phyloP scores from a whole-genome alignment of 1,139 yeast species.

The Hyphopichia burtonii region DNA sequence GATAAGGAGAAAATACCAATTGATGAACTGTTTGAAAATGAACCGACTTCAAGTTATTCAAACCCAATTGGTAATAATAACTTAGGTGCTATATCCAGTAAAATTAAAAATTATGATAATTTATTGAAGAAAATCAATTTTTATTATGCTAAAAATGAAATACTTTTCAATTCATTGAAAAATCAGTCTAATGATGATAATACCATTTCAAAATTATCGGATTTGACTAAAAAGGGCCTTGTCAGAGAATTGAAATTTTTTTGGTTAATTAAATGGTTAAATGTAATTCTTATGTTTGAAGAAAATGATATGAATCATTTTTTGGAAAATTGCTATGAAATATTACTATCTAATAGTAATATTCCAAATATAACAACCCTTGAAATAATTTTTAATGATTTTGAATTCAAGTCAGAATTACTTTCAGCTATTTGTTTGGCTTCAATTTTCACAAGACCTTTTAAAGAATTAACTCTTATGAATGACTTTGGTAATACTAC shows the following conservation, averaged over 20 bases:
- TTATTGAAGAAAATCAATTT: conserved; percentile 19
- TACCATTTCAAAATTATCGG: background rate
- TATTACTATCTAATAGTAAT: conserved; percentile 10
- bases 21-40: background rate
- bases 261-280: conserved; percentile 21
- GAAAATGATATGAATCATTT: conserved; percentile 25
- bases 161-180: conserved; percentile 9
- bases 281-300: conserved; percentile 23
- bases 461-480: conserved; percentile 23
- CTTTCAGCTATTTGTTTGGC: conserved; percentile 26
- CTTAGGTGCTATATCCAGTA: background rate
- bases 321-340: conserved; percentile 18
- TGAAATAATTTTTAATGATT: conserved; percentile 7
- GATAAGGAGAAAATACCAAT: background rate
- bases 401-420: conserved; percentile 18
- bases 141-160: conserved; percentile 24
- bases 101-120: conserved; percentile 15
- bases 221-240: background rate
- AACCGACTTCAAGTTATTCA: background rate
- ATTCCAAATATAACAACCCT: conserved; percentile 6
- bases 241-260: conserved; percentile 20
- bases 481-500: conserved; percentile 5
- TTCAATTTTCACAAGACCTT: conserved; percentile 27
- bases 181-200: background rate
- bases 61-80: background rate